Evolutionary conservation across 129 eudicot genomes (phyloP).

Genomic region (Silybum marianum): DNA sequence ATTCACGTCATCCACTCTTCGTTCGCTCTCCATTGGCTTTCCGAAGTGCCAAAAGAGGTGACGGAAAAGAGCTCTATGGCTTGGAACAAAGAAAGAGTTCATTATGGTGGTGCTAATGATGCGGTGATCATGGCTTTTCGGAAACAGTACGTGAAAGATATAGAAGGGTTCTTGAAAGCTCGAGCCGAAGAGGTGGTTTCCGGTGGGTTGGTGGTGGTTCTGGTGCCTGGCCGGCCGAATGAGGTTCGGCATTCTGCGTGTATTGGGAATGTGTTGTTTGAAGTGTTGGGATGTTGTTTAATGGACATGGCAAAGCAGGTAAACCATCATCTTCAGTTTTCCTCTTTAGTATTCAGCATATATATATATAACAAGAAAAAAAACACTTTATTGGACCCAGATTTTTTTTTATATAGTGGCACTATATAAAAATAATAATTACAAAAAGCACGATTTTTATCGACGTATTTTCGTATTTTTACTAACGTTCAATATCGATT

Average conservation of each 20-base stretch:
- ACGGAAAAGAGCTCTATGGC: slow-evolving; percentile 7
- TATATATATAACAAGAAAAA: too few species aligned
- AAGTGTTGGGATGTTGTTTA: slow-evolving; percentile 40
- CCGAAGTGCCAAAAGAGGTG: slow-evolving; percentile 44
- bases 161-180: slow-evolving; percentile 35
- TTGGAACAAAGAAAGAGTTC: slow-evolving; percentile 48
- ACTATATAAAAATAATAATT: too few species aligned
- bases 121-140: slow-evolving; percentile 42
- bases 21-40: slow-evolving; percentile 54
- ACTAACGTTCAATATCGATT: too few species aligned
- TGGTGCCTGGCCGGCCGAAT: slow-evolving; percentile 37
- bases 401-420: too few species aligned
- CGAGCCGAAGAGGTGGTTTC: slow-evolving; percentile 48
- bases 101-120: slow-evolving; percentile 34
- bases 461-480: too few species aligned
- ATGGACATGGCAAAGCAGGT: slow-evolving; percentile 44
- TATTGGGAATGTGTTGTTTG: slow-evolving; percentile 35
- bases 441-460: too few species aligned
- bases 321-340: not conserved
- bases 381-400: too few species aligned
- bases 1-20: slow-evolving; percentile 46
- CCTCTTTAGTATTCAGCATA: not conserved
- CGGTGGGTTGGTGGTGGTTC: slow-evolving; percentile 47
- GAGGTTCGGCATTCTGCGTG: slow-evolving; percentile 32
- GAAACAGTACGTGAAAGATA: slow-evolving; percentile 36